These are phyloP conservation scores for Hyphopichia khmerensis DNA, from an alignment of 1,139 yeast species.

Conservation along the genomic window DNA sequence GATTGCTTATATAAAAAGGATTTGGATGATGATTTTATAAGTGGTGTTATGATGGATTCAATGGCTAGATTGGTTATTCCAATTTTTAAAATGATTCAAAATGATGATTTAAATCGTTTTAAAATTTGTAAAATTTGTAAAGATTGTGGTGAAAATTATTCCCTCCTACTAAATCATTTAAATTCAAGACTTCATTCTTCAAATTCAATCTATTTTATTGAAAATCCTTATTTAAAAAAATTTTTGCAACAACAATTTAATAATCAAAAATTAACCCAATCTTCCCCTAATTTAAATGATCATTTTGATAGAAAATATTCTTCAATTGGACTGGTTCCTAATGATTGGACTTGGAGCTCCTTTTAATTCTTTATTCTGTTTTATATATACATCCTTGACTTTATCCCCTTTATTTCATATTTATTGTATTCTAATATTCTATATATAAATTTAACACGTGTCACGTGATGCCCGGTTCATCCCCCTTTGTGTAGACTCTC, in stretches of 20 bases:
- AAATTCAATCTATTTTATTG: slow-evolving; percentile 37
- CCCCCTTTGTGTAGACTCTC: too few relatives aligned
- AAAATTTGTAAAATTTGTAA: slow-evolving; percentile 38
- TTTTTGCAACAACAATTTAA: neutral
- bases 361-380: slow-evolving; percentile 17
- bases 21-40: slow-evolving; percentile 1
- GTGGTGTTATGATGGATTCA: slow-evolving; percentile 28
- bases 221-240: slow-evolving; percentile 33
- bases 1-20: slow-evolving; percentile 27
- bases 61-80: slow-evolving; percentile 41
- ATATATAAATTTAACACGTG: too few relatives aligned
- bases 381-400: too few relatives aligned
- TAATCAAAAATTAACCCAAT: neutral
- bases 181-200: too few relatives aligned
- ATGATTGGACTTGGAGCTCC: slow-evolving; percentile 51
- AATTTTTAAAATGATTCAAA: slow-evolving; percentile 15
- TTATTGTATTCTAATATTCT: too few relatives aligned
- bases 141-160: slow-evolving; percentile 36
- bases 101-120: neutral
- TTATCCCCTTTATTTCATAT: too few relatives aligned
- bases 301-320: slow-evolving; percentile 7
- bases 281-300: neutral
- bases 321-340: slow-evolving; percentile 18
- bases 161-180: slow-evolving; percentile 25
- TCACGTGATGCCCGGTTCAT: too few relatives aligned